phyloP scores from a whole-genome alignment of 495 filamentous ascomycete species.

The Podospora pseudocomata region DNA sequence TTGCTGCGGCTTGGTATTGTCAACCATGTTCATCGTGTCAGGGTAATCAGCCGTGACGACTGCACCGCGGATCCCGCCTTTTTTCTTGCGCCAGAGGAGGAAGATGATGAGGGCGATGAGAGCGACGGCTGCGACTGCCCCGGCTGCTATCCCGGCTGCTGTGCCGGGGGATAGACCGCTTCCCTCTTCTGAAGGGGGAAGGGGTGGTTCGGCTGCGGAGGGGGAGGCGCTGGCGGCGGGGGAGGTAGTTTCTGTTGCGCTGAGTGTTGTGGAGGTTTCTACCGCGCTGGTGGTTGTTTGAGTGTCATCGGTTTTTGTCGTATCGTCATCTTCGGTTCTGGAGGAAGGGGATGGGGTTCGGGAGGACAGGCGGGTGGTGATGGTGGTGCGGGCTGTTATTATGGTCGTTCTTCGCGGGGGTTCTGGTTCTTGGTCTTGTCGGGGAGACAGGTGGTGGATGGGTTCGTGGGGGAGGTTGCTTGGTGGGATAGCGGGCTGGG shows the following conservation, averaged over 20 bases:
- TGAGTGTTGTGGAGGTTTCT: neutral
- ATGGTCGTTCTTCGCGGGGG: neutral
- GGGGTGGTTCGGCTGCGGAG: neutral
- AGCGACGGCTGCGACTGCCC: conserved; percentile 14
- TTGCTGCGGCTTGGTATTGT: neutral
- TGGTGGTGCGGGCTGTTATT: neutral
- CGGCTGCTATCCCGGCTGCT: conserved; percentile 26
- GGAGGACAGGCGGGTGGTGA: neutral
- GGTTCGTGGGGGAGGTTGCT: neutral
- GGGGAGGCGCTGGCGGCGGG: neutral
- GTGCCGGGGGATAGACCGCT: conserved; percentile 20
- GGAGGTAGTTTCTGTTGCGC: neutral
- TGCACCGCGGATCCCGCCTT: conserved; percentile 22
- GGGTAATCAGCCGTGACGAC: conserved; percentile 26
- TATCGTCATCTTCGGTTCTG: neutral
- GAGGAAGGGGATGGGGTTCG: neutral
- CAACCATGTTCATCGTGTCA: conserved; percentile 6
- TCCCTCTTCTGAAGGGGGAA: conserved; percentile 5
- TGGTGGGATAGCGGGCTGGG: neutral
- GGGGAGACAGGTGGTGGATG: neutral
- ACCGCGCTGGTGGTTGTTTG: neutral
- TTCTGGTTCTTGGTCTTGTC: neutral
- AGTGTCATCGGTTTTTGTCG: neutral
- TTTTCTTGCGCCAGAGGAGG: conserved; percentile 18
- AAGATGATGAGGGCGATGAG: conserved; percentile 17